Evolutionary conservation across 495 filamentous ascomycete species (phyloP).

Genomic region (Penicillium roqueforti): DNA sequence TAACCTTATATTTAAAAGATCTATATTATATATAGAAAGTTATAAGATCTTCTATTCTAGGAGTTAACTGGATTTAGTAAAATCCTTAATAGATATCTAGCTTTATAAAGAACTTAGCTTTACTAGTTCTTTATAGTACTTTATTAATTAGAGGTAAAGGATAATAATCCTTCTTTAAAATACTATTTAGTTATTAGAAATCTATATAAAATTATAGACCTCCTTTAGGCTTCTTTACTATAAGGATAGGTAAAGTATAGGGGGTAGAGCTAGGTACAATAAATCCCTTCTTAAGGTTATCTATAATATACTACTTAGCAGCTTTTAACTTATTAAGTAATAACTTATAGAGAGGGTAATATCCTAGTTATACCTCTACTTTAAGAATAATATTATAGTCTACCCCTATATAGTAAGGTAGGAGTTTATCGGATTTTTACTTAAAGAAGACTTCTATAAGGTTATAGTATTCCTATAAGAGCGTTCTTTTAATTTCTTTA

Average conservation of each 20-base stretch:
- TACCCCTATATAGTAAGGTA: neutral
- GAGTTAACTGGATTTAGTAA: too few relatives aligned
- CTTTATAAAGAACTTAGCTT: too few relatives aligned
- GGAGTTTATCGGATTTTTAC: neutral
- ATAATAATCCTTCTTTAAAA: neutral
- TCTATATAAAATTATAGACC: neutral
- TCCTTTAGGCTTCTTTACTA: neutral
- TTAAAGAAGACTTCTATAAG: neutral
- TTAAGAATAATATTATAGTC: neutral
- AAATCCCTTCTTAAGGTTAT: neutral
- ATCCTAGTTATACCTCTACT: neutral
- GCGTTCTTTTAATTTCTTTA: neutral
- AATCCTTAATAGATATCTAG: too few relatives aligned
- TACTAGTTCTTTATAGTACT: too few relatives aligned
- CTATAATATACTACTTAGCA: neutral
- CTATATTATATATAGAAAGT: too few relatives aligned
- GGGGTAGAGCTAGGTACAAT: neutral
- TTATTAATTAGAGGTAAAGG: too few relatives aligned
- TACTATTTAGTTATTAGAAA: neutral
- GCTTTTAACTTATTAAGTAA: neutral
- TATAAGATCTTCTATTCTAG: too few relatives aligned
- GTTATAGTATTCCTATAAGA: neutral
- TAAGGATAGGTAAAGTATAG: neutral
- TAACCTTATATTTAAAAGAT: too few relatives aligned
- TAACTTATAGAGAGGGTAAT: neutral